A percentile compares a stretch with the other conserved stretches of the same genome.
phyloP scores from a whole-genome alignment of 805 yeast genomes.

The Tetrapisispora phaffii region DNA sequence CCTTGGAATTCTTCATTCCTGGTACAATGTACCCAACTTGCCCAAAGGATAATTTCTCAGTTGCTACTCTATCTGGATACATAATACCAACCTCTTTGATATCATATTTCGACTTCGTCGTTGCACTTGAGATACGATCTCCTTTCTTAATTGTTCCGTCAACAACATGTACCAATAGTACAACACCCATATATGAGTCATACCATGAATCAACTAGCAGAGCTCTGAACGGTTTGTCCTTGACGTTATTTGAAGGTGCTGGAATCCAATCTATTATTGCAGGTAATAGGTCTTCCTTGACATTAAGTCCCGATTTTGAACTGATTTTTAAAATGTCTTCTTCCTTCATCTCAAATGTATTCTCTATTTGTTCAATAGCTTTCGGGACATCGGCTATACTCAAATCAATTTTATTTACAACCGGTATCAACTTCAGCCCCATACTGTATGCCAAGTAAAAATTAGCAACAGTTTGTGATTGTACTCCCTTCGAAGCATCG shows the following conservation, averaged over 20 bases:
- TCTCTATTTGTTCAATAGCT: slow-evolving; percentile 76
- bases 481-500: slow-evolving; percentile 94
- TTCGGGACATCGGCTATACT: slow-evolving; percentile 69
- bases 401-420: slow-evolving; percentile 84
- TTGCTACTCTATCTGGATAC: slow-evolving; percentile 78
- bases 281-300: slow-evolving; percentile 61
- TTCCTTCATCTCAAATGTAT: slow-evolving; percentile 67
- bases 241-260: slow-evolving; percentile 50
- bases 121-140: slow-evolving; percentile 65
- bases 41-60: slow-evolving; percentile 64
- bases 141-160: slow-evolving; percentile 76
- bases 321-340: slow-evolving; percentile 75
- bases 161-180: slow-evolving; percentile 69
- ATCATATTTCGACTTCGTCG: slow-evolving; percentile 67
- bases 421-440: slow-evolving; percentile 74
- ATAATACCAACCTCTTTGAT: slow-evolving; percentile 89
- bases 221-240: slow-evolving; percentile 47
- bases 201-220: slow-evolving; percentile 93
- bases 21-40: slow-evolving; percentile 94
- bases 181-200: slow-evolving; percentile 85
- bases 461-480: slow-evolving; percentile 98
- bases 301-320: slow-evolving; percentile 84
- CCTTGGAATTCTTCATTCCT: slow-evolving; percentile 81
- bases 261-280: slow-evolving; percentile 75
- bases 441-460: slow-evolving; percentile 81